Conservation (phyloP, 192 early-diverging fungal species). For the Coemansia sp. region DNA sequence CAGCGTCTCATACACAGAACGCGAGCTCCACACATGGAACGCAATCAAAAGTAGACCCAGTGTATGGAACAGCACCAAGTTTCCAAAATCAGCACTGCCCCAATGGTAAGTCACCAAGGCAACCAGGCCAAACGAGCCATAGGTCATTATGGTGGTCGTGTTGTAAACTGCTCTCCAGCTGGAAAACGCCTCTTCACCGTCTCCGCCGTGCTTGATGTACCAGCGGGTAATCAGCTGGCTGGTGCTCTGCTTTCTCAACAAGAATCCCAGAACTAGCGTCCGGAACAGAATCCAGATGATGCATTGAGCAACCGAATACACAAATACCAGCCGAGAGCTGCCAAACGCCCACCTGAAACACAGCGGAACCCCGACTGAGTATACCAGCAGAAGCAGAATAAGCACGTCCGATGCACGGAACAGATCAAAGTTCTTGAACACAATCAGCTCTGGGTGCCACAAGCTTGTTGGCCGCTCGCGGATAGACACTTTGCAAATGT, state of each 20-base stretch:
- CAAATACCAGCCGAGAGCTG: constrained; percentile 25
- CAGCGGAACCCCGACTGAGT: constrained; percentile 71
- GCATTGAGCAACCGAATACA: constrained; percentile 67
- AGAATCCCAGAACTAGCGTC: constrained; percentile 72
- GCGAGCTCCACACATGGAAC: constrained; percentile 89
- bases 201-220: constrained; percentile 93
- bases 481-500: constrained; percentile 25
- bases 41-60: constrained; percentile 71
- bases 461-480: constrained; percentile 49
- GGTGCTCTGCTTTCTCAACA: constrained; percentile 79
- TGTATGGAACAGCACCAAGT: constrained; percentile 73
- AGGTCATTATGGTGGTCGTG: constrained; percentile 86
- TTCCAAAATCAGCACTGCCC: constrained; percentile 52
- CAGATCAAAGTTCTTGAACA: constrained; percentile 89
- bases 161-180: constrained; percentile 98
- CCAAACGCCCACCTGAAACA: constrained; percentile 33
- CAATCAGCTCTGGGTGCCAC: constrained; percentile 78
- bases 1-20: constrained; percentile 87
- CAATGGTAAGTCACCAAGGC: constrained; percentile 76
- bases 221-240: constrained; percentile 82
- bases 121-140: constrained; percentile 82
- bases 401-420: constrained; percentile 83
- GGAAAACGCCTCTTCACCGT: constrained; percentile 80
- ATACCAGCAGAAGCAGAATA: constrained; percentile 69
- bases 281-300: constrained; percentile 85